Evolutionary conservation across 768 basidiomycete genomes (phyloP), one percentile per base, ranked within the genome.

Genomic region (Guyanaporus albipodus): DNA sequence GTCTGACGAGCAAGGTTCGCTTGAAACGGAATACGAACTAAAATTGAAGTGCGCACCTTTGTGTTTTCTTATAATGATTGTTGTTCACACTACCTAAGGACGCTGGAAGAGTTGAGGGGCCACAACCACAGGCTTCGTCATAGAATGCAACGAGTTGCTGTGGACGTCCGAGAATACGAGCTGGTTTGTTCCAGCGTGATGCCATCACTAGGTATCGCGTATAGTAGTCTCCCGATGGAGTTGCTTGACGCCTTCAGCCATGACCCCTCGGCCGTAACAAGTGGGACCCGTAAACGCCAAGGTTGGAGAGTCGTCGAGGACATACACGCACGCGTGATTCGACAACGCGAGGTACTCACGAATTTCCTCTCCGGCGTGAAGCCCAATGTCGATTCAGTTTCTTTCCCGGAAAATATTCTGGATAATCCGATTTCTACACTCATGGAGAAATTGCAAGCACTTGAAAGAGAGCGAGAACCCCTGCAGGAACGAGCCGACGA

Each of bases 261-360:
- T 49, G 87, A 91, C 60, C 87, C 87, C 38, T 79, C 85, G 3
- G 80, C 82, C n/a, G 80, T 88, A 17, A 85, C 80, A 3, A 76
- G 83, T 15, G 67, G 75, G 6, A 86, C 87, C 0, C 76, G 82
- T 38, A 72, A 76, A 34, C 71, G 75, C 23, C 70, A 68, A 41
- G 79, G 86, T 9, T 90, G 83, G 82, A 72, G 75, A 50, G 85
- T 83, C 2, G 84, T 88, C 14, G 87, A 91, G 48, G 85, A 91
- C 48, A 85, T 88, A 44, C 73, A 87, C 56, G 58, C 72, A 22
- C 80, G 85, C 33, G 68, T 89, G 17, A 46, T 68, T 19, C 77
- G 76, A 26, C 87, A 91, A 59, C 79, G 80, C 28, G 70, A 77
- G 40, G 68, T 74, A 23, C 75, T 82, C 46, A 53, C 61, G 19